Base-by-base conservation (phyloP, 2,329 filamentous ascomycete genomes). In the Pleoardoris graminearum region DNA sequence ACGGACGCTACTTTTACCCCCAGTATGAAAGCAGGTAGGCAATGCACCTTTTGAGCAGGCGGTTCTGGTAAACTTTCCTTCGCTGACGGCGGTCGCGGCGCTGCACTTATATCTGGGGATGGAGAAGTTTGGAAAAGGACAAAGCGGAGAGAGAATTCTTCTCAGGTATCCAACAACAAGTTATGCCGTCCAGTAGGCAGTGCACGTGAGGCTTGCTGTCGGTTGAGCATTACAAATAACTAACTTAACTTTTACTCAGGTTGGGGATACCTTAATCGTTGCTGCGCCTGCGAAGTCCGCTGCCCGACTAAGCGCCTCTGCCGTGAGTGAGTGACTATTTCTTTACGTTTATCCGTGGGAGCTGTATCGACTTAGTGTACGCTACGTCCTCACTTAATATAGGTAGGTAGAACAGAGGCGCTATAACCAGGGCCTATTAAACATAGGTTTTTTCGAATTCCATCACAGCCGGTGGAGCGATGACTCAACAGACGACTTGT, bases 81-180 rank as follows among this genome's bases (percentile, higher is more conserved):
- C 66, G 29, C 63, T 68, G 49, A 69, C 60, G 19, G 63, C 65
- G n/a, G 65, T 68, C 5, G 63, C 57, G 19, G 63, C 65, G 12
- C 52, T 69, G 3, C 59, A 66, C 49, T 53, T 66, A 19, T 69
- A 64, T 49, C 59, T 68, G 14, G 61, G 62, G 8, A 63, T 62
- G 61, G 61, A 53, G 17, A 58, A 52, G 14, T 62, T 60, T 32
- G 60, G 58, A 11, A 63, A 54, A 35, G 60, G 59, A 11, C 56
- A 41, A 41, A 39, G n/a, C 38, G 55, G 63, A 22, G 63, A 64
- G 19, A 66, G 60, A 41, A 62, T 67, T 1, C 51, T 67, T 3
- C 52, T 69, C 19, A 67, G 65, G 67, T 64, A 61, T 27, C 61
- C 64, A 16, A 62, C 68, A 8, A 63, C 63, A 25, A 59, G 56